phyloP scores from a whole-genome alignment of 2,329 filamentous ascomycete genomes.

The Torrubiella hemipterigena region DNA sequence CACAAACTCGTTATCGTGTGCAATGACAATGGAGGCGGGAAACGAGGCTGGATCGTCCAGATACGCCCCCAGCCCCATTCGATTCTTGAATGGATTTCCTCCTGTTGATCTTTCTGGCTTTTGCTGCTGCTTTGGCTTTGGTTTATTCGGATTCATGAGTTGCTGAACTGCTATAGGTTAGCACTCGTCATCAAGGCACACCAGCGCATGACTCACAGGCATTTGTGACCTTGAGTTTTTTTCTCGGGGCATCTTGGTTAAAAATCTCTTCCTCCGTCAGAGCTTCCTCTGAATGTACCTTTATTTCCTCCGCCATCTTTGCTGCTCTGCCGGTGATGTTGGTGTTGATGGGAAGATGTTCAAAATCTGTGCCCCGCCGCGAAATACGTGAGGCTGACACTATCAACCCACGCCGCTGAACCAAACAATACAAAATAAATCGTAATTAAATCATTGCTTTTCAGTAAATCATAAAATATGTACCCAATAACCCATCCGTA shows the following conservation, averaged over 20 bases:
- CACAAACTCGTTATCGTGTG: conserved; percentile 56
- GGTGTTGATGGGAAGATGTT: background rate
- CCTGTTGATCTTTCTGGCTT: conserved; percentile 8
- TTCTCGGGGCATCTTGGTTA: conserved; percentile 16
- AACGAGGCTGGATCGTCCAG: conserved; percentile 50
- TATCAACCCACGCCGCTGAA: too few species aligned
- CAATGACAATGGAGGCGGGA: conserved; percentile 49
- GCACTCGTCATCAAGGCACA: background rate
- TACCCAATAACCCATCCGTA: background rate
- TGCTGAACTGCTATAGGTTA: background rate
- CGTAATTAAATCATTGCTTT: background rate
- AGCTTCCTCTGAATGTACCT: conserved; percentile 24
- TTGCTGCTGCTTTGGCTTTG: conserved; percentile 14
- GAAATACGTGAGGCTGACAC: too few species aligned
- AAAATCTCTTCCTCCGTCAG: conserved; percentile 29
- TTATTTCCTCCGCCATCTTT: conserved; percentile 12
- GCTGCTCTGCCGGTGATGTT: background rate
- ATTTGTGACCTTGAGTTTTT: conserved; percentile 18
- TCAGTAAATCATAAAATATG: background rate
- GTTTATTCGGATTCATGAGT: conserved; percentile 26
- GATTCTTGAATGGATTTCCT: conserved; percentile 28
- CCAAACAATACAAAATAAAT: background rate
- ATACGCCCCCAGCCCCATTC: conserved; percentile 57
- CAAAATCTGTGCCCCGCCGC: background rate
- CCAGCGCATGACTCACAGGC: conserved; percentile 27